These are phyloP conservation scores for Saturnispora ahearnii DNA, from an alignment of 805 yeast genomes.

Conservation along the genomic window DNA sequence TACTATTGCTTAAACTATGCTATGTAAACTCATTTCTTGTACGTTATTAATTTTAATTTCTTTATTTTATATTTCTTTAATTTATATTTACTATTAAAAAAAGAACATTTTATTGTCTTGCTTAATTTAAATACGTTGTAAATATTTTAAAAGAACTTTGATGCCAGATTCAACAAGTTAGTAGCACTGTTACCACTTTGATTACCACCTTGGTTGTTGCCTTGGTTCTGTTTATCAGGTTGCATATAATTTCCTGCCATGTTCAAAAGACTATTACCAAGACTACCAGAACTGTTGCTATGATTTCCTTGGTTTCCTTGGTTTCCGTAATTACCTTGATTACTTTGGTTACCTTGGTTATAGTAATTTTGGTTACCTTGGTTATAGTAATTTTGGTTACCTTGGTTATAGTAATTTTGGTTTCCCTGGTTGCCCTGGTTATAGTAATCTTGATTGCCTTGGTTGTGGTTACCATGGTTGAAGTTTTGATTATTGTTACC, in stretches of 20 bases:
- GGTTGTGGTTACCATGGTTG: neutral
- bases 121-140: neutral
- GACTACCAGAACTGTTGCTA: neutral
- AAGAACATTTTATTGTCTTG: neutral
- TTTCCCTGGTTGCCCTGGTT: neutral
- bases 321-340: neutral
- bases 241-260: constrained; percentile 7
- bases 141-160: constrained; percentile 6
- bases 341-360: constrained; percentile 1
- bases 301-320: constrained; percentile 1
- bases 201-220: neutral
- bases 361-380: neutral
- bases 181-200: constrained; percentile 4
- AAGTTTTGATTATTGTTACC: neutral
- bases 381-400: neutral
- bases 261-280: neutral
- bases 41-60: neutral
- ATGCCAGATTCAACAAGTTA: constrained; percentile 11
- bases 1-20: constrained; percentile 3
- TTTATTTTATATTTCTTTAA: neutral
- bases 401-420: neutral
- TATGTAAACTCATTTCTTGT: neutral
- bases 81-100: neutral
- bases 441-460: neutral
- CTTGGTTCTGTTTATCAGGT: neutral